phyloP scores from a whole-genome alignment of 352 stramenopile genomes.

The Globisporangium perplexum region DNA sequence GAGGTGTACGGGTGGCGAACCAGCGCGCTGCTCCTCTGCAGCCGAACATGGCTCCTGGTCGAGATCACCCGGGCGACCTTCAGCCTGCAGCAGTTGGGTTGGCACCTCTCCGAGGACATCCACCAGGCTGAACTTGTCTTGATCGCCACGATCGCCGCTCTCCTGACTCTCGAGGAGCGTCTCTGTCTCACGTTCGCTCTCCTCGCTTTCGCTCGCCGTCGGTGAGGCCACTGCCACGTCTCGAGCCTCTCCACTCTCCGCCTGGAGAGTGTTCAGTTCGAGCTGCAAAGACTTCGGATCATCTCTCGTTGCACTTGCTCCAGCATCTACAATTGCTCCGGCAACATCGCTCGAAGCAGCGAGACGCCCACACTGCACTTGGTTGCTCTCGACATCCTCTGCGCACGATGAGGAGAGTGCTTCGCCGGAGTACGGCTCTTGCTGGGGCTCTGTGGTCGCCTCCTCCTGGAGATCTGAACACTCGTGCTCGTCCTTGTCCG shows the following conservation, averaged over 20 bases:
- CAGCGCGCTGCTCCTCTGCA: no score
- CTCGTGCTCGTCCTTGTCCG: not conserved
- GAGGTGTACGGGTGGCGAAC: not conserved
- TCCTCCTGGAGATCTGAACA: not conserved
- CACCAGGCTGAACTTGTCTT: not conserved
- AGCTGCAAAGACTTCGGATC: no score
- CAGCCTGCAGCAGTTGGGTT: not conserved
- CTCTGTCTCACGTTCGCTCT: not conserved
- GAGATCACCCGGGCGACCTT: not conserved
- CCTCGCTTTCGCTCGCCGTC: no score
- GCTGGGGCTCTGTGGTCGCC: not conserved
- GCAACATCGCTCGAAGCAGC: not conserved
- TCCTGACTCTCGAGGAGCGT: not conserved
- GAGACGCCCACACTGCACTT: not conserved
- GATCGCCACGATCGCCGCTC: not conserved
- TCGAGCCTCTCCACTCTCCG: not conserved
- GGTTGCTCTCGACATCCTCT: not conserved
- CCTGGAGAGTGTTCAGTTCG: no score
- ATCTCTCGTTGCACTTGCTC: not conserved
- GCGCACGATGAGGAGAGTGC: not conserved
- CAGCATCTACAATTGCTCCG: not conserved
- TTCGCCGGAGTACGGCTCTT: not conserved
- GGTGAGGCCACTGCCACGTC: not conserved
- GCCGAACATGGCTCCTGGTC: not conserved
- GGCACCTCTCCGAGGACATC: not conserved